These are phyloP conservation scores for Penicillium cosmopolitanum DNA, from an alignment of 495 filamentous ascomycete genomes.

Conservation along the genomic window DNA sequence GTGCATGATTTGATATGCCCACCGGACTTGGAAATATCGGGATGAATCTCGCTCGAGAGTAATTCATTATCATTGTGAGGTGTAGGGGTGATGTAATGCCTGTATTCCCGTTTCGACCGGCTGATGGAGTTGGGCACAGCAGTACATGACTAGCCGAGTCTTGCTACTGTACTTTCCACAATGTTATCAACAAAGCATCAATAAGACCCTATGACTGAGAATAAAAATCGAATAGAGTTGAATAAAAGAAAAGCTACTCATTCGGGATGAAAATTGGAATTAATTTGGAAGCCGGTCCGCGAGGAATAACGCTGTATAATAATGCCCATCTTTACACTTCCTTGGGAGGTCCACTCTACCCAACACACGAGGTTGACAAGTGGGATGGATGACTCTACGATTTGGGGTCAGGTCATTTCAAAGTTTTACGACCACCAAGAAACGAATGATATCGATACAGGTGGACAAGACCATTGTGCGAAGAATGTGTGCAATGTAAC, in stretches of 20 bases:
- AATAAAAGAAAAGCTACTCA: too few relatives aligned
- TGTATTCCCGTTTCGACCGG: background rate
- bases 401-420: background rate
- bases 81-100: background rate
- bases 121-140: background rate
- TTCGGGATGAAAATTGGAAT: too few relatives aligned
- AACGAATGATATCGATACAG: slow-evolving; percentile 7
- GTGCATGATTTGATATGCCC: background rate
- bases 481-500: slow-evolving; percentile 20
- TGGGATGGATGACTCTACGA: background rate
- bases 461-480: slow-evolving; percentile 9
- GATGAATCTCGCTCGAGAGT: background rate
- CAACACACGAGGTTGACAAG: background rate
- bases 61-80: background rate
- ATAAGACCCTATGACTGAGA: background rate
- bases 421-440: background rate
- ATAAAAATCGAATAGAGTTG: background rate
- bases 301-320: too few relatives aligned
- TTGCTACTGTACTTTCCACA: background rate
- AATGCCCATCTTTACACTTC: too few relatives aligned
- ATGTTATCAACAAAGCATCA: background rate
- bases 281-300: too few relatives aligned
- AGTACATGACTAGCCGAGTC: background rate
- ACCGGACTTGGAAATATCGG: background rate
- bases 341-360: too few relatives aligned